phyloP scores from a whole-genome alignment of 345 rosid species.

The Microcos paniculata region DNA sequence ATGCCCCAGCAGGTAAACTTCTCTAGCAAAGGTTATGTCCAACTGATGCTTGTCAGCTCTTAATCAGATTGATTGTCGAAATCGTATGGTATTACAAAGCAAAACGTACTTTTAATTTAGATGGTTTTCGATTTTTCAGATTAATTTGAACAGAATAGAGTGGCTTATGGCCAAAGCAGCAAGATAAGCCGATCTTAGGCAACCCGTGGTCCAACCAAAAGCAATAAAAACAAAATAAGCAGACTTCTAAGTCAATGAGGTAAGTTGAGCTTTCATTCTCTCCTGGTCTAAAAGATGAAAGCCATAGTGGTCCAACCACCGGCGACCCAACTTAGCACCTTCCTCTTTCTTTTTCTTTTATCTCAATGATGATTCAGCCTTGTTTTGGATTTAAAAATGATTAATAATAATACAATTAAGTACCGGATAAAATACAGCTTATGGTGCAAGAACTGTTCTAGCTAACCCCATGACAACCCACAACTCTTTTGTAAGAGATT shows the following conservation, averaged over 20 bases:
- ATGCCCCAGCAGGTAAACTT: background rate
- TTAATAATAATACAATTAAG: background rate
- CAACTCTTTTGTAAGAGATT: slow-evolving; percentile 1
- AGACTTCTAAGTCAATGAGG: background rate
- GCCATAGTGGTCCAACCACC: slow-evolving; percentile 18
- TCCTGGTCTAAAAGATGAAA: slow-evolving; percentile 13
- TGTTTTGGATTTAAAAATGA: background rate
- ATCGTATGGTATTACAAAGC: background rate
- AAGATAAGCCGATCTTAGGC: background rate
- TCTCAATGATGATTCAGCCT: slow-evolving; percentile 23
- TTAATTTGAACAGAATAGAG: too few species aligned
- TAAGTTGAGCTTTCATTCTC: background rate
- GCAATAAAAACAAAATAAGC: too few species aligned
- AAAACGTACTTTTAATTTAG: background rate
- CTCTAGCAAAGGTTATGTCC: background rate
- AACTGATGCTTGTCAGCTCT: background rate
- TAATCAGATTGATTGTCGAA: background rate
- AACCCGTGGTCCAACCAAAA: too few species aligned
- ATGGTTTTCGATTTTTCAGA: background rate
- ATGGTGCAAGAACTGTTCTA: slow-evolving; percentile 5
- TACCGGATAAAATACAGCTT: background rate
- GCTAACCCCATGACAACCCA: slow-evolving; percentile 7
- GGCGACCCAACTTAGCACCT: slow-evolving; percentile 22
- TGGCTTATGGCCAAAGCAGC: background rate
- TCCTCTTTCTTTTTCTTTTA: background rate